Evolutionary conservation across 2,329 filamentous ascomycete genomes (phyloP).

Genomic region (Clonostachys solani): DNA sequence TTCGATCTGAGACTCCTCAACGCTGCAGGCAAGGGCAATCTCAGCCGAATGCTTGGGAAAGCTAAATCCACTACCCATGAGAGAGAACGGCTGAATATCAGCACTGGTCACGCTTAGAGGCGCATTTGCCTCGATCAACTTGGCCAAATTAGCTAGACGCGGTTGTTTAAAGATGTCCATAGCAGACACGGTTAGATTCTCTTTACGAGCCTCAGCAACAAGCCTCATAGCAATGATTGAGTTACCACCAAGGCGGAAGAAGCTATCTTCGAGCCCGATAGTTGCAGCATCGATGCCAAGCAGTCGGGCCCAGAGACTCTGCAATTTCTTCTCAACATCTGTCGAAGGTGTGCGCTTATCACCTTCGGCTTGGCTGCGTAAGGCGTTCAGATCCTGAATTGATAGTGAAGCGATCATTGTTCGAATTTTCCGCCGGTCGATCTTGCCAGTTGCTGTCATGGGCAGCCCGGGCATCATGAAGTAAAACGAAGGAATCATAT

Average conservation of each 20-base stretch:
- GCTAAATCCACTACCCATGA: not conserved
- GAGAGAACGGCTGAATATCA: not conserved
- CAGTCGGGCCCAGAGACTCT: not conserved
- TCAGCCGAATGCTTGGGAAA: not conserved
- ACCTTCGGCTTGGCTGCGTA: not conserved
- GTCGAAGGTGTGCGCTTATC: not conserved
- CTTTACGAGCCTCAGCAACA: constrained; percentile 1
- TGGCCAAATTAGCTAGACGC: constrained; percentile 15
- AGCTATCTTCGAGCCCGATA: constrained; percentile 2
- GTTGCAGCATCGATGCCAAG: not conserved
- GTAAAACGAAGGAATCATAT: constrained; percentile 4
- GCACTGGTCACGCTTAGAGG: not conserved
- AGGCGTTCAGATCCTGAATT: not conserved
- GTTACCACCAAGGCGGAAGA: constrained; percentile 11
- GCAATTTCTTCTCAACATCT: constrained; percentile 5
- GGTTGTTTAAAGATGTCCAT: constrained; percentile 22
- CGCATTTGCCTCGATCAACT: no score
- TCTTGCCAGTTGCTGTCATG: constrained; percentile 3
- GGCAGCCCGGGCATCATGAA: constrained; percentile 2
- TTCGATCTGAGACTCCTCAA: constrained; percentile 17
- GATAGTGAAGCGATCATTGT: constrained; percentile 4
- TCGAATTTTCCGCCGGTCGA: constrained; percentile 2
- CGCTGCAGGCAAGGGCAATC: not conserved
- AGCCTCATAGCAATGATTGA: constrained; percentile 13
- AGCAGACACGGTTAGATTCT: constrained; percentile 8